A percentile compares a stretch with the other conserved stretches of the same genome.
These are phyloP conservation scores for Colletotrichum sp. DNA, from an alignment of 2,329 filamentous ascomycete genomes.

Conservation along the genomic window DNA sequence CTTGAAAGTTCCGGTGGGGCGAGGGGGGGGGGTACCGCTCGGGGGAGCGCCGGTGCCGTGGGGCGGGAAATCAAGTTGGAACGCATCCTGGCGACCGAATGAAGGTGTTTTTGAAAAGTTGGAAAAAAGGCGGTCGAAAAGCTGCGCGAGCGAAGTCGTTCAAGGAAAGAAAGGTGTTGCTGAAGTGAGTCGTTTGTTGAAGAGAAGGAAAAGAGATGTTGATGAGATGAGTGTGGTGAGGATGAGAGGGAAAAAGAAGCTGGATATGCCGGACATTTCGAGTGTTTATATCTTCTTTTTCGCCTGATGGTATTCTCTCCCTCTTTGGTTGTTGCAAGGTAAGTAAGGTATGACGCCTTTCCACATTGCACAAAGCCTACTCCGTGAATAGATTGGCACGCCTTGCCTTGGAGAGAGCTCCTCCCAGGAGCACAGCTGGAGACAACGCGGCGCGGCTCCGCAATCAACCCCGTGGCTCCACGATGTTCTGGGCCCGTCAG, in stretches of 20 bases:
- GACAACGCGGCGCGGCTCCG: not conserved
- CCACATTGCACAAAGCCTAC: not conserved
- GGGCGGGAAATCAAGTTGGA: constrained; percentile 11
- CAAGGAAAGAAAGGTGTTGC: not conserved
- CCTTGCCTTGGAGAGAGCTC: not conserved
- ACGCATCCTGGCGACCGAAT: constrained; percentile 10
- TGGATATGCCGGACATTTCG: not conserved
- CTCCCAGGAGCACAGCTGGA: not conserved
- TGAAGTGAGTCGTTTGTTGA: not conserved
- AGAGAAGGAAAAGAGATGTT: constrained; percentile 1
- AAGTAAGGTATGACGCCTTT: not conserved
- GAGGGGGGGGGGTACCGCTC: constrained; percentile 4
- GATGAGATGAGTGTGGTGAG: constrained; percentile 2
- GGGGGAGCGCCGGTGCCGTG: not conserved
- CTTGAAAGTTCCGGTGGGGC: constrained; percentile 2
- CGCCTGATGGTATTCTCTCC: not conserved
- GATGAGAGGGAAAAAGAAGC: not conserved
- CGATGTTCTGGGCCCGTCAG: not conserved
- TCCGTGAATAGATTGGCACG: not conserved
- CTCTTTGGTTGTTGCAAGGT: not conserved
- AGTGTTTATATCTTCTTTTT: not conserved
- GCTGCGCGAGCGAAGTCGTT: not conserved
- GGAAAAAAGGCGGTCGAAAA: not conserved
- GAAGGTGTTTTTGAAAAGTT: not conserved
- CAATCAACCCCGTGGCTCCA: constrained; percentile 1